Evolutionary conservation across 78 protist genomes (phyloP).

Genomic region (Cavenderia fasciculata): DNA sequence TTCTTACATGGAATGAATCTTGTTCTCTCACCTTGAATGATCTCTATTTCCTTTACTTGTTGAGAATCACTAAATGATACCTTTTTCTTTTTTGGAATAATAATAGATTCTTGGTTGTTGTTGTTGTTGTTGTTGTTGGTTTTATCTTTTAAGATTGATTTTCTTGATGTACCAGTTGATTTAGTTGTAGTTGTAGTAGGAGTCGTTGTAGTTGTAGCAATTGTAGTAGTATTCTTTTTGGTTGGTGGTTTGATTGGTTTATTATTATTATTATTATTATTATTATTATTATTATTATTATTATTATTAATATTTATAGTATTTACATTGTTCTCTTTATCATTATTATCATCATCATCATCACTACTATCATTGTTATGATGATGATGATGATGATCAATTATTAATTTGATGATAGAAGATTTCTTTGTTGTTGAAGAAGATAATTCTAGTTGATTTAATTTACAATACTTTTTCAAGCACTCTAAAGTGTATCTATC

Average conservation of each 20-base stretch:
- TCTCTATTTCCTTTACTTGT: conserved; percentile 15
- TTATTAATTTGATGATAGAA: background rate
- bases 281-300: too few species aligned
- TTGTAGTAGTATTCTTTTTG: background rate
- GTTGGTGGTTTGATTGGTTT: background rate
- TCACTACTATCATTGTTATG: background rate
- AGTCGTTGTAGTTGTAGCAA: background rate
- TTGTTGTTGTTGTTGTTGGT: too few species aligned
- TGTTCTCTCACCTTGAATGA: conserved; percentile 10
- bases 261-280: conserved; percentile 7
- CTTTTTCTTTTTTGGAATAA: conserved; percentile 12
- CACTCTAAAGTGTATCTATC: conserved; percentile 34
- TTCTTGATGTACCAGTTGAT: background rate
- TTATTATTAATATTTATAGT: background rate
- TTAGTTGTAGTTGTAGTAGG: background rate
- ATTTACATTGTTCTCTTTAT: background rate
- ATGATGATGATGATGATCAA: background rate
- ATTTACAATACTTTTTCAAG: conserved; percentile 51
- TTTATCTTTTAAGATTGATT: too few species aligned
- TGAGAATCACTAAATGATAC: conserved; percentile 35
- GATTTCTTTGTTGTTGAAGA: conserved; percentile 1
- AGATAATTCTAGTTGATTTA: background rate
- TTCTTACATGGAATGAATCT: background rate
- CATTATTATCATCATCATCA: background rate
- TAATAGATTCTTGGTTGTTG: too few species aligned